Evolutionary conservation across 441 rosid species (phyloP).

Genomic region (Biscutella auriculata): DNA sequence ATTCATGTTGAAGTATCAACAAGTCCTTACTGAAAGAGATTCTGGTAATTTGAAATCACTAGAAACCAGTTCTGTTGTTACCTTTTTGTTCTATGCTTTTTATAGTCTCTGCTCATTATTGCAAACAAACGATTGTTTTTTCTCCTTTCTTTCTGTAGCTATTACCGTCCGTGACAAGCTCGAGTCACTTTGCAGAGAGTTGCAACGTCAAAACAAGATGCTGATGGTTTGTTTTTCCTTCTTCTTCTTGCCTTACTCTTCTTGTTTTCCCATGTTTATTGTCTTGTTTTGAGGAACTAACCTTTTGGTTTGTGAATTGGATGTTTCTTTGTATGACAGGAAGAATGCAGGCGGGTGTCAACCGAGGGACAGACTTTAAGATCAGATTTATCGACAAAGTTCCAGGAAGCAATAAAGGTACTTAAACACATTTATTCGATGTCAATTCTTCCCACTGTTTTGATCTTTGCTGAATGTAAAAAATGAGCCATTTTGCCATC

Average conservation of each 20-base stretch:
- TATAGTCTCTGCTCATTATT: background rate
- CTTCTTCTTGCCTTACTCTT: background rate
- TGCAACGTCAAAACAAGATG: slow-evolving; percentile 87
- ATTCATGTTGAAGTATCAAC: slow-evolving; percentile 76
- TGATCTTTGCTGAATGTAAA: background rate
- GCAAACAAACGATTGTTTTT: background rate
- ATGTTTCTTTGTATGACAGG: slow-evolving; percentile 35
- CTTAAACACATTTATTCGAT: background rate
- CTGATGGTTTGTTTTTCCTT: slow-evolving; percentile 47
- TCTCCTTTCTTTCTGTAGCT: slow-evolving; percentile 32
- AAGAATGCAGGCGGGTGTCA: slow-evolving; percentile 79
- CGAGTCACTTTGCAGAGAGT: slow-evolving; percentile 80
- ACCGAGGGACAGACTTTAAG: slow-evolving; percentile 81
- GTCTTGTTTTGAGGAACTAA: background rate
- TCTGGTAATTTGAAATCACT: slow-evolving; percentile 34
- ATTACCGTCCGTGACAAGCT: slow-evolving; percentile 74
- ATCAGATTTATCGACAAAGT: slow-evolving; percentile 71
- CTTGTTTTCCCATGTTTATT: background rate
- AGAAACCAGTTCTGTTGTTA: background rate
- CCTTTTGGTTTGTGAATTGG: background rate
- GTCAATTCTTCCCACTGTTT: background rate
- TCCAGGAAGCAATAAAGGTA: slow-evolving; percentile 91
- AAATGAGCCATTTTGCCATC: background rate
- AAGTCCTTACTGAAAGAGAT: slow-evolving; percentile 78
- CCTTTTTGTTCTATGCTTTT: background rate